Evolutionary conservation across 140 eudicot species (phyloP).

Genomic region (Anethum foeniculum): DNA sequence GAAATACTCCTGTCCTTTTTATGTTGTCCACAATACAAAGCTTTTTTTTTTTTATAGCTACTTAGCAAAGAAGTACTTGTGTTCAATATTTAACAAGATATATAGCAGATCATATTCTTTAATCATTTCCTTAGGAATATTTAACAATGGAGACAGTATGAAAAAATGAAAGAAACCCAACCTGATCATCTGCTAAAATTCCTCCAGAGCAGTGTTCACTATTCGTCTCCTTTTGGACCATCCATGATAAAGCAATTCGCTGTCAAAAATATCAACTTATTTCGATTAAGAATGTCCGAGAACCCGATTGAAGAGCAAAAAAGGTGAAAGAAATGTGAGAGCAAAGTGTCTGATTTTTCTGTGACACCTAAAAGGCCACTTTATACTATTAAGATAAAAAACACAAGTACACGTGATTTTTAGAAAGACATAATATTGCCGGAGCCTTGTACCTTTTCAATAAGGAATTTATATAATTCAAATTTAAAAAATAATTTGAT

Average conservation of each 20-base stretch:
- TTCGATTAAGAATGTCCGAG: constrained; percentile 13
- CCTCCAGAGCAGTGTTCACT: constrained; percentile 78
- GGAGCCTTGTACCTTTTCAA: not conserved
- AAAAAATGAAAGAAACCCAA: constrained; percentile 19
- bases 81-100: not conserved
- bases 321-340: not conserved
- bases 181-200: constrained; percentile 98
- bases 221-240: constrained; percentile 70
- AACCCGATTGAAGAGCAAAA: not conserved
- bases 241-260: constrained; percentile 94
- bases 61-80: not conserved
- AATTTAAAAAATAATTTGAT: not conserved
- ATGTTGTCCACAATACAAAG: not conserved
- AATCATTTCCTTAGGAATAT: not conserved
- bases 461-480: not conserved
- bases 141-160: not conserved
- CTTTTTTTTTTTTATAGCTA: not conserved
- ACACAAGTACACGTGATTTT: not conserved
- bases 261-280: constrained; percentile 25
- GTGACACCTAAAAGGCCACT: not conserved
- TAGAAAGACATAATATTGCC: not conserved
- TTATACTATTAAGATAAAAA: not conserved
- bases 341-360: not conserved
- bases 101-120: not conserved
- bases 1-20: not conserved